phyloP scores from a whole-genome alignment of 2,329 filamentous ascomycete species.

The Calonectria montana region DNA sequence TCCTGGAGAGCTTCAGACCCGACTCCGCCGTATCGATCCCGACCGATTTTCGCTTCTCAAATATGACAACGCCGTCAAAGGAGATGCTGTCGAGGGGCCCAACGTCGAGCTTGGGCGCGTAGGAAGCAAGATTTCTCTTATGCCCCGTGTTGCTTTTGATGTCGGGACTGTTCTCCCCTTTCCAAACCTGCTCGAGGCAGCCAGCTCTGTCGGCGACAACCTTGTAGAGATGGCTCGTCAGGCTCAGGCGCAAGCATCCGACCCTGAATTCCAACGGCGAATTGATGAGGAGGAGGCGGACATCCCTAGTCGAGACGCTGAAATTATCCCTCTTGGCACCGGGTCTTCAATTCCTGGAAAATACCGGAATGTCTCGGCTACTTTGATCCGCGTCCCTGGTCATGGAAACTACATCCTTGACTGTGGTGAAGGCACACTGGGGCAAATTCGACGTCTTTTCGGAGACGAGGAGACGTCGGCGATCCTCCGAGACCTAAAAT shows the following conservation, averaged over 20 bases:
- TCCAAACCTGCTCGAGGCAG: conserved; percentile 58
- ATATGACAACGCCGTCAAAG: conserved; percentile 64
- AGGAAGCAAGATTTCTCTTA: conserved; percentile 59
- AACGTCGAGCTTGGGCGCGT: conserved; percentile 54
- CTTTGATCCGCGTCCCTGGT: conserved; percentile 84
- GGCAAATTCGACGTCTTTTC: conserved; percentile 84
- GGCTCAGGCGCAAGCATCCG: conserved; percentile 55
- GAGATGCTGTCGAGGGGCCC: conserved; percentile 35
- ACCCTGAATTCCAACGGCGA: conserved; percentile 59
- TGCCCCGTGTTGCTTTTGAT: conserved; percentile 59
- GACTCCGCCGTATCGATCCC: conserved; percentile 78
- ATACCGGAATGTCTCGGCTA: conserved; percentile 94
- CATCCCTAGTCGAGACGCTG: conserved; percentile 79
- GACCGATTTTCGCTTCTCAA: conserved; percentile 78
- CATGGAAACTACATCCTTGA: conserved; percentile 92
- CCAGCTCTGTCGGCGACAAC: conserved; percentile 50
- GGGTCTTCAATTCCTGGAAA: conserved; percentile 92
- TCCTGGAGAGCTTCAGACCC: conserved; percentile 73
- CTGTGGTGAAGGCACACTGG: conserved; percentile 91
- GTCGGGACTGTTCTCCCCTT: conserved; percentile 59
- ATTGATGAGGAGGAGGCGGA: conserved; percentile 68
- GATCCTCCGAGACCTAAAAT: conserved; percentile 82
- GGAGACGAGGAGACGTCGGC: conserved; percentile 71
- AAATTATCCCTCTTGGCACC: conserved; percentile 89
- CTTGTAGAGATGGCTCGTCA: conserved; percentile 65